Evolutionary conservation across 2,329 filamentous ascomycete species (phyloP).

Genomic region (Diaporthe sp.): DNA sequence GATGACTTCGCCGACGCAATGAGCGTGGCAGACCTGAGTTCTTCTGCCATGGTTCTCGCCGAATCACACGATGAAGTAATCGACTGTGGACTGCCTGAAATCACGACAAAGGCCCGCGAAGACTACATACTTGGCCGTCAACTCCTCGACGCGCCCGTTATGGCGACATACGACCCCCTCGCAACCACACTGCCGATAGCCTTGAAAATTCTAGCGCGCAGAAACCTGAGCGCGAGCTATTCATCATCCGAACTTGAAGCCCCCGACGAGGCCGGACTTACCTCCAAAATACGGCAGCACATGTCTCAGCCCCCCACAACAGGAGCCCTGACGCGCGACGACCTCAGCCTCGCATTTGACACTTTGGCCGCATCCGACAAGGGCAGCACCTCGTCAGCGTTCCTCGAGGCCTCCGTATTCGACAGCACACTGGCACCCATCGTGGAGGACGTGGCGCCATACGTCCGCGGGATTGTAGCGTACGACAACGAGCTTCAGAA

Average conservation of each 20-base stretch:
- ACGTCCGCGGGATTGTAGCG: conserved; percentile 86
- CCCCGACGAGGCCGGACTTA: conserved; percentile 52
- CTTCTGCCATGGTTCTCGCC: conserved; percentile 64
- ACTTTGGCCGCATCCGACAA: conserved; percentile 69
- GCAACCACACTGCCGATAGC: conserved; percentile 50
- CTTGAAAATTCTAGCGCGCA: conserved; percentile 52
- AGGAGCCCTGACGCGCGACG: conserved; percentile 59
- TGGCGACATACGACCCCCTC: conserved; percentile 51
- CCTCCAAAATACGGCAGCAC: conserved; percentile 55
- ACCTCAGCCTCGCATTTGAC: conserved; percentile 73
- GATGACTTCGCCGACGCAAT: conserved; percentile 70
- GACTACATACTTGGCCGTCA: conserved; percentile 65
- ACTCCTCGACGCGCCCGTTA: conserved; percentile 61
- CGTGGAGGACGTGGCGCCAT: conserved; percentile 86
- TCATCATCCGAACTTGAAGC: conserved; percentile 43
- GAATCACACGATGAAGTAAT: conserved; percentile 62
- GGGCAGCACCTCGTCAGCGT: conserved; percentile 48
- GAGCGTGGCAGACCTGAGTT: conserved; percentile 76
- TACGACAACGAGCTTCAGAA: conserved; percentile 81
- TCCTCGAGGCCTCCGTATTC: conserved; percentile 79
- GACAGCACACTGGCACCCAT: conserved; percentile 79
- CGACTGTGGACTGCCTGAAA: conserved; percentile 74
- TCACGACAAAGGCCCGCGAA: conserved; percentile 62
- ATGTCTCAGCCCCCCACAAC: conserved; percentile 48
- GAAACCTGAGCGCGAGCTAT: conserved; percentile 45